Base-by-base conservation (phyloP, 805 yeast species). In the Isabelozyma heimii region DNA sequence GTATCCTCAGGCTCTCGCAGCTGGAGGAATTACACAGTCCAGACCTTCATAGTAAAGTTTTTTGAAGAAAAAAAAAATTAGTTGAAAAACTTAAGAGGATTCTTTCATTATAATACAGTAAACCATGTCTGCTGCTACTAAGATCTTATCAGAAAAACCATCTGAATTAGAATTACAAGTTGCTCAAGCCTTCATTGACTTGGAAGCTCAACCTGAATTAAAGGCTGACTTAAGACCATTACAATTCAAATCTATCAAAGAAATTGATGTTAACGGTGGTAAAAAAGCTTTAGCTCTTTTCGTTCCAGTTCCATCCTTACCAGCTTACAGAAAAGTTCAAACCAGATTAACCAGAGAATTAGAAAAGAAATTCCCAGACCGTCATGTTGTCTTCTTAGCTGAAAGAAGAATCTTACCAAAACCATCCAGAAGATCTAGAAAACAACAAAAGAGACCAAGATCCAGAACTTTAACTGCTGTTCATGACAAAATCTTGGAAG, bases 301-400 rank as follows among this genome's bases (percentile, higher is more conserved):
- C 73, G 97, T 92, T 67, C 99, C 99, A 77, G 96, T 88, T 66
- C 97, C 98, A 79, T 82, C 89, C 69, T 84, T 91, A 75, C 69
- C 83, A 63, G 85, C 87, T 64, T 90, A 90, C 92, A 97, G 91
- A 89, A 90, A 87, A 82, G 96, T 92, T 71, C 99, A 92, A 85
- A 83, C 83, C 69, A 88, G 91, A 81, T 87, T 92, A 76, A 90
- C 97, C 82, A 92, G 98, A 82, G 99, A 92, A 84, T 88, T 92
- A 77, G 99, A 92, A 84, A 92, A 92, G 95, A 92, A 94, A 84
- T 94, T 92, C 91, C 95, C 97, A 76, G 99, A 92, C 85, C 89
- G 96, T 79, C 97, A 94, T 78, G 97, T 92, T 78, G 92, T 94
- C 69, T 90, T 92, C 90, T 86, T 92, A 75, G 98, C 97, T 74